Conservation (phyloP, 331 rosid species). For the Acacia concinna region DNA sequence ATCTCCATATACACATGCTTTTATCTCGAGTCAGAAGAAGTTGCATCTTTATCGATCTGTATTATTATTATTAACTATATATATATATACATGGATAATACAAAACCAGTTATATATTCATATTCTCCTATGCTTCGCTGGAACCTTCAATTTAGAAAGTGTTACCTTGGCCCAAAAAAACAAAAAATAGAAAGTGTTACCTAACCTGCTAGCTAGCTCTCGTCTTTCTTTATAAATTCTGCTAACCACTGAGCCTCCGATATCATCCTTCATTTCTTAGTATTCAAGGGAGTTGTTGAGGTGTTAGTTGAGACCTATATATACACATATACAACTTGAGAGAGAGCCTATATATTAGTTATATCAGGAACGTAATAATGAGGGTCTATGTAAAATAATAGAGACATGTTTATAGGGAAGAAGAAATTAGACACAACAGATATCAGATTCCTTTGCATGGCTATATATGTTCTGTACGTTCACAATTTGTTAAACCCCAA, state of each 20-base stretch:
- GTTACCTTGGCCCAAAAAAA: too few species aligned
- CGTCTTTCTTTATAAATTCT: neutral
- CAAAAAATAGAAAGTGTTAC: conserved; percentile 22
- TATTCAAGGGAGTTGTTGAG: conserved; percentile 24
- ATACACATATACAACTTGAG: neutral
- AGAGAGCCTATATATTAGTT: neutral
- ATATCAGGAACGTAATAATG: neutral
- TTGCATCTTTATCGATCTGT: neutral
- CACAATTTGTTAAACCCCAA: neutral
- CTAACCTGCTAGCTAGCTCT: conserved; percentile 6
- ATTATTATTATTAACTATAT: neutral
- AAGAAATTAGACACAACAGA: neutral
- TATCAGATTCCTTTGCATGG: conserved; percentile 1
- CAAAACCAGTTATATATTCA: too few species aligned
- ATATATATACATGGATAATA: too few species aligned
- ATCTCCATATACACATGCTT: neutral
- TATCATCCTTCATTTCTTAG: neutral
- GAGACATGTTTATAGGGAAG: neutral
- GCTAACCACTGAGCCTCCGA: neutral
- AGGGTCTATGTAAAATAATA: neutral
- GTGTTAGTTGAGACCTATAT: conserved; percentile 20
- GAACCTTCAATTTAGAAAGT: conserved; percentile 9
- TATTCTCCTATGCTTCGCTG: conserved; percentile 15
- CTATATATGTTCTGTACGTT: neutral
- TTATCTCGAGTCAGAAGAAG: conserved; percentile 9